Conservation (phyloP, 345 rosid genomes). For the Lepidium aucheri region DNA sequence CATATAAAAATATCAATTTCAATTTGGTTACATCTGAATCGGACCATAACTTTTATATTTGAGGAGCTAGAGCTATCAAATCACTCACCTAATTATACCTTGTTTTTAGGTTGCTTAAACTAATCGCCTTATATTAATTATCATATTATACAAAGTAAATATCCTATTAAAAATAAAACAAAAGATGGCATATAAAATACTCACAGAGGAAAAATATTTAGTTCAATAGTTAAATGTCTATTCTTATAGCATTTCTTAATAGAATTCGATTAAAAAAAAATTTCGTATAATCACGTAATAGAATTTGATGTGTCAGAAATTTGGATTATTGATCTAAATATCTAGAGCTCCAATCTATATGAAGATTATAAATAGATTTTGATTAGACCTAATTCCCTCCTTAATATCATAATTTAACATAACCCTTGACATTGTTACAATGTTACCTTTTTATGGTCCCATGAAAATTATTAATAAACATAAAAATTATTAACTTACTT, state of each 20-base stretch:
- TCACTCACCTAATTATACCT: background rate
- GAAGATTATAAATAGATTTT: background rate
- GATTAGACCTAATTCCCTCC: conserved; percentile 10
- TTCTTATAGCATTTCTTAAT: too few species aligned
- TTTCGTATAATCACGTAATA: too few species aligned
- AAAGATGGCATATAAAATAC: too few species aligned
- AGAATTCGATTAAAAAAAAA: too few species aligned
- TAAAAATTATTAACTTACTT: background rate
- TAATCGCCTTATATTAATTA: background rate
- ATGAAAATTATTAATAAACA: background rate
- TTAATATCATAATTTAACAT: conserved; percentile 1
- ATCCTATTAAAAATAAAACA: background rate
- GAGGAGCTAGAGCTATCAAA: conserved; percentile 5
- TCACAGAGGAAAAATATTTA: too few species aligned
- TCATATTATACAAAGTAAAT: background rate
- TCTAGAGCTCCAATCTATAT: too few species aligned
- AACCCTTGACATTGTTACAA: background rate
- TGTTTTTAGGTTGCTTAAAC: background rate
- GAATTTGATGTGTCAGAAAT: too few species aligned
- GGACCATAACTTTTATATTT: background rate
- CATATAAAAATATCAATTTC: too few species aligned
- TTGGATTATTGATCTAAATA: too few species aligned
- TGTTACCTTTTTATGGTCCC: background rate
- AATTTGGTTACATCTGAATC: background rate
- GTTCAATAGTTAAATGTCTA: too few species aligned